Evolutionary conservation across 2,329 filamentous ascomycete genomes (phyloP), one percentile per base, ranked within the genome.

Genomic region (Escovopsis sp.): DNA sequence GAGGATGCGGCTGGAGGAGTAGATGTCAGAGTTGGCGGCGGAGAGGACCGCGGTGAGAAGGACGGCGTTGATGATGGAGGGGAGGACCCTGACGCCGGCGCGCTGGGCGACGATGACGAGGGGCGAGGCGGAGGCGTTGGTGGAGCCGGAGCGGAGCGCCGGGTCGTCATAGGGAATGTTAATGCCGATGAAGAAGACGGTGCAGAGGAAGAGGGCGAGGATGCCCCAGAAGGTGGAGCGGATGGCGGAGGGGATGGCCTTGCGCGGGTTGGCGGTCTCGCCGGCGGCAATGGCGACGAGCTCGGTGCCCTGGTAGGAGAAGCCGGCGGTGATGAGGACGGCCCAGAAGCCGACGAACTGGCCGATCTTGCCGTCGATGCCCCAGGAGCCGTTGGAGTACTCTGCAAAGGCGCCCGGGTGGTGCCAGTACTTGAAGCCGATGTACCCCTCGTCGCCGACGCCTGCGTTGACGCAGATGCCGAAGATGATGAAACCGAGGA

Each of bases 231-330:
- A 86, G 0, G 80, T 82, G 59, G 73, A 79, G 35, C 72, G 70
- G 48, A 86, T 82, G 17, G 81, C 81, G 11, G 64, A 61, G 1
- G 82, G 82, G 34, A 88, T 77, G 13, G 71, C 76, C 56, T 76
- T 79, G 45, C 70, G 68, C 5, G 81, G 82, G 50, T 85, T 74
- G 33, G 70, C 68, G 7, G 78, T 79, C 59, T 88, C 82, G 40
- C 79, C 81, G 4, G 81, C 81, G n/a, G 77, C 79, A 33, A 88
- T 73, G 41, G 76, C 81, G 8, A 85, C 79, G 13, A 85, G 67
- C 57, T 87, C 82, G 3, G 79, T 73, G 29, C 81, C 81, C 53
- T 79, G 76, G 56, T 72, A 82, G 15, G 70, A 70, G 52, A 82
- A 79, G n/a, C 70, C 72, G 16, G 77, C 77, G 35, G 73, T 74